Conservation (phyloP, 2,329 filamentous ascomycete species). For the Hypocreales sp. region DNA sequence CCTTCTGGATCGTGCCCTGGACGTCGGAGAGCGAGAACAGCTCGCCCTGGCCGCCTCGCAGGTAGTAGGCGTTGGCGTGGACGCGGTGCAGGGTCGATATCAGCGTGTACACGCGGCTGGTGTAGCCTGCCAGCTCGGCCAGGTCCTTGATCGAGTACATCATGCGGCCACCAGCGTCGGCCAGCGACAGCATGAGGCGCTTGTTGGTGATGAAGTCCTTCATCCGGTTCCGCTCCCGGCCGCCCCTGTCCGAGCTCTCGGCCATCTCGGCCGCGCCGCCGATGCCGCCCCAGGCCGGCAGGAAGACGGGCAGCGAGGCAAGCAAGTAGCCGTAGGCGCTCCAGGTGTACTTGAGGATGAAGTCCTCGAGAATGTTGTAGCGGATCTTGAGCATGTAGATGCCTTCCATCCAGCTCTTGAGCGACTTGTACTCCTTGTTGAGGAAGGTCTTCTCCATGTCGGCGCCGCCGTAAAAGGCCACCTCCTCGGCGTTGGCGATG, state of each 20-base stretch:
- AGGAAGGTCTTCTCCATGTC: slow-evolving; percentile 91
- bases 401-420: slow-evolving; percentile 94
- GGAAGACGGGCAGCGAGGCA: slow-evolving; percentile 82
- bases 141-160: slow-evolving; percentile 99
- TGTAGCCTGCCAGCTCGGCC: slow-evolving; percentile 89
- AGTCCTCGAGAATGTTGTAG: slow-evolving; percentile 98
- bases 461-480: slow-evolving; percentile 92
- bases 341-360: slow-evolving; percentile 97
- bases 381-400: slow-evolving; percentile 97
- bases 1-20: slow-evolving; percentile 85
- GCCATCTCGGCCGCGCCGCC: slow-evolving; percentile 56
- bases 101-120: slow-evolving; percentile 85
- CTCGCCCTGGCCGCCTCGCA: slow-evolving; percentile 52
- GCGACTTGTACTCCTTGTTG: slow-evolving; percentile 78
- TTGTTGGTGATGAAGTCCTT: slow-evolving; percentile 99
- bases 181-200: slow-evolving; percentile 89
- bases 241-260: slow-evolving; percentile 30
- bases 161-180: slow-evolving; percentile 91
- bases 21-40: slow-evolving; percentile 81
- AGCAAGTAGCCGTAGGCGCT: slow-evolving; percentile 93
- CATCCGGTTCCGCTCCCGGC: slow-evolving; percentile 74
- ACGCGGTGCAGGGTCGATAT: slow-evolving; percentile 90
- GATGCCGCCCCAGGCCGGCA: slow-evolving; percentile 84
- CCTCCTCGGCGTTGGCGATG: slow-evolving; percentile 93
- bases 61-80: slow-evolving; percentile 77